A percentile compares a stretch with the other conserved stretches of the same genome.
These are phyloP conservation scores for Kokia cookei DNA, from an alignment of 441 rosid species.

Conservation along the genomic window DNA sequence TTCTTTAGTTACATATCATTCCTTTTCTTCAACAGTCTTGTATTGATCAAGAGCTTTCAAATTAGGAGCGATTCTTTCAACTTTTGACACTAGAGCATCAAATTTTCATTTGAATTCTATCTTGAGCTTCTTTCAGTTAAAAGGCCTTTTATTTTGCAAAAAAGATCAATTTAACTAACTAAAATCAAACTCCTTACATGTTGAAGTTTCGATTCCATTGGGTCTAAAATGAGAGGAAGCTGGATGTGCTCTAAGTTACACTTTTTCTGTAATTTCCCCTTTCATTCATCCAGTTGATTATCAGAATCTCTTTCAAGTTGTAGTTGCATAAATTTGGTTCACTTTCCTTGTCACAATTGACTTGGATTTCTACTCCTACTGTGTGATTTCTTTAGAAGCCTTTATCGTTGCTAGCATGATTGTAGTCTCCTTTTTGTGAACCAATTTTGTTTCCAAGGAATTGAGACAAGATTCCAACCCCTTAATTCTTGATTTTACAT, in stretches of 20 bases:
- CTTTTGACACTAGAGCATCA: conserved; percentile 59
- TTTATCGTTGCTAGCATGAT: conserved; percentile 53
- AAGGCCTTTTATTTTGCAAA: conserved; percentile 65
- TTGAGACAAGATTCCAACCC: conserved; percentile 68
- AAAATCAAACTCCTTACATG: conserved; percentile 69
- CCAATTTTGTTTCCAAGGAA: conserved; percentile 52
- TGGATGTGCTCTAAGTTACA: conserved; percentile 77
- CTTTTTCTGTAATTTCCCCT: conserved; percentile 69
- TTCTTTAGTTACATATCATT: conserved; percentile 71
- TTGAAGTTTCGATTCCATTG: conserved; percentile 66
- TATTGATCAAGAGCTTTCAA: conserved; percentile 95
- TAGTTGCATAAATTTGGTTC: conserved; percentile 50
- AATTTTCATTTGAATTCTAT: conserved; percentile 72
- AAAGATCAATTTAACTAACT: conserved; percentile 70
- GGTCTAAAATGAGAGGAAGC: conserved; percentile 68
- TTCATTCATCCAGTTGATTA: conserved; percentile 63
- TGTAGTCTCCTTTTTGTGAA: conserved; percentile 60
- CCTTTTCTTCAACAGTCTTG: conserved; percentile 80
- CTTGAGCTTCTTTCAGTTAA: conserved; percentile 78
- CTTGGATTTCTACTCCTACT: conserved; percentile 78
- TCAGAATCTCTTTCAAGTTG: conserved; percentile 71
- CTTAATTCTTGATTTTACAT: conserved; percentile 71
- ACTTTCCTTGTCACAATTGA: conserved; percentile 63
- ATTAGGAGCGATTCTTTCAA: conserved; percentile 92
- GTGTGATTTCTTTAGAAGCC: conserved; percentile 53